Evolutionary conservation across 2,329 filamentous ascomycete genomes (phyloP), one percentile per base, ranked within the genome.

Genomic region (Penicillium sp.): DNA sequence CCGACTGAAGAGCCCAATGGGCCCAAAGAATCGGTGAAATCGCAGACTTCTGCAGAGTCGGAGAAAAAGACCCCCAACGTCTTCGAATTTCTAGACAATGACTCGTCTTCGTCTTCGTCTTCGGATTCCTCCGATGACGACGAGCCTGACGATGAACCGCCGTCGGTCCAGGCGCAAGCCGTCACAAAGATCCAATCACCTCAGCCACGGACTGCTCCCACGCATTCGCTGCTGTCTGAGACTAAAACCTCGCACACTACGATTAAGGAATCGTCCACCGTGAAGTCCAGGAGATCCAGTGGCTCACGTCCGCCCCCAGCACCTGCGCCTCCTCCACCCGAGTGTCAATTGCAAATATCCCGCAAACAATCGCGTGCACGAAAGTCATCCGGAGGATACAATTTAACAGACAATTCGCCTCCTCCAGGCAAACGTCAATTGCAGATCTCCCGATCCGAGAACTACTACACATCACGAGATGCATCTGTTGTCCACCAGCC

Each of bases 31-130:
- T 27, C 49, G 26, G 34, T 53, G 36, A 60, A 58, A 36, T 36
- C 50, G 23, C 55, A 51, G 44, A 37, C 52, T 42, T 24, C 46
- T 4, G 41, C 44, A 20, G 57, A 50, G 24, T 28, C 55, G 3
- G 40, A 56, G 22, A 56, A 52, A 29, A 58, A 53, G 31, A 40
- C 55, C 11, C 67, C 67, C 4, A 64, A 70, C 54, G 69, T 71
- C 7, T 71, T 71, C 52, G 62, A 71, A 36, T 71, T 66, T 37
- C 57, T 71, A 6, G 66, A 70, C 16, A 53, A 48, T 10, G 56
- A 55, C 6, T 55, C 57, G 5, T 52, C 54, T 31, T 53, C 47
- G 24, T 55, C 58, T 2, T 56, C 51, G 24, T 55, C 58, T 3
- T 56, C 51, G 1, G 48, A 49, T 14, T 58, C 62, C 1, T 45